Evolutionary conservation across 805 yeast genomes (phyloP), one percentile per base, ranked within the genome.

Genomic region (Cyberlindnera mrakii): DNA sequence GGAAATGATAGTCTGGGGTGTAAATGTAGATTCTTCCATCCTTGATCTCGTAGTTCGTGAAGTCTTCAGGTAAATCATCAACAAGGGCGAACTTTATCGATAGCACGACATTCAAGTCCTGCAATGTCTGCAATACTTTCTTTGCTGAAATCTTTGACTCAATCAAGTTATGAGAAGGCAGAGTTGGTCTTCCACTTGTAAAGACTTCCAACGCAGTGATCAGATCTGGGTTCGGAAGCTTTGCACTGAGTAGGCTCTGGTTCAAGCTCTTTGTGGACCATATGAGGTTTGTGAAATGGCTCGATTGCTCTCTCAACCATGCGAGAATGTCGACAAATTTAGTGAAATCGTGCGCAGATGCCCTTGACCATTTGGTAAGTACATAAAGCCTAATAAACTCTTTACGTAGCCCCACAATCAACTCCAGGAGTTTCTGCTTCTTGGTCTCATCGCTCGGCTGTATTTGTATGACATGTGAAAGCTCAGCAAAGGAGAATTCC

Each of bases 141-240:
- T 84, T 69, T 4, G 80, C 67, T 5, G 91, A 66, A 5, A 68
- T 69, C 11, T 66, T 47, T n/a, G 49, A 63, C 14, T 75, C 70
- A 5, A 82, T 63, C 48, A 78, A 76, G 50, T 74, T 74, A 57
- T 83, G 80, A 0, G 83, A 70, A 3, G 88, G 81, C 33, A 85
- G 69, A 32, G 76, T 79, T 1, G 97, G 96, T 48, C 83, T 68
- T 4, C 96, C 95, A 33, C 76, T 70, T 33, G 80, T 76, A 42
- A 90, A 68, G 0, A 93, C 96, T 58, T 91, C 95, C 51, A 91
- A 66, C 1, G 96, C 87, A 0, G 98, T 90, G 19, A 80, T 74
- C 17, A 93, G 62, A 63, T 93, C 99, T 0, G 96, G 93, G 60
- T 88, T 87, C 5, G 96, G 96, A 41, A 91, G 66, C 56, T 95